Conservation (phyloP, 129 eudicot genomes). For the Deinandra increscens region DNA sequence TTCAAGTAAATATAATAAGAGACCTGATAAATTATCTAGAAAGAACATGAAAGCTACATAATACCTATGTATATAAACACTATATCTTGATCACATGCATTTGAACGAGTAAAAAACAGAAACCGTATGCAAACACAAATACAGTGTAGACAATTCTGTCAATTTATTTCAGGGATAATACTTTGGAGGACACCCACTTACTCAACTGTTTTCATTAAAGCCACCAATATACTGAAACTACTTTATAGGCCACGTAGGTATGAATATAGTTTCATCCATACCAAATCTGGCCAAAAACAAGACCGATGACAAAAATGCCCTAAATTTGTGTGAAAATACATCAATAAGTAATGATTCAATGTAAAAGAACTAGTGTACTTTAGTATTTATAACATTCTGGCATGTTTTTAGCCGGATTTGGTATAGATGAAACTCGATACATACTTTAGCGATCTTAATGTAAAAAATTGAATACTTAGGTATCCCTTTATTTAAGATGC, state of each 20-base stretch:
- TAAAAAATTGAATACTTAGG: not conserved
- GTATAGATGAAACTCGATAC: not conserved
- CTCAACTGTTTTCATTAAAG: not conserved
- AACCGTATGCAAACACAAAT: no score
- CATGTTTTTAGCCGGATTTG: not conserved
- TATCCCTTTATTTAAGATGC: slow-evolving; percentile 3
- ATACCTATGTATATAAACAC: no score
- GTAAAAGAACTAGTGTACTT: not conserved
- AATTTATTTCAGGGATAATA: no score
- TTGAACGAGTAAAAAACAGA: no score
- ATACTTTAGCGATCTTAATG: not conserved
- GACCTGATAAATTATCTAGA: no score
- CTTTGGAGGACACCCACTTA: no score
- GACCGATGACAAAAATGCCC: not conserved
- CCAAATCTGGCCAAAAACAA: not conserved
- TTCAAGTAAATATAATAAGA: no score
- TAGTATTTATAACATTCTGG: not conserved
- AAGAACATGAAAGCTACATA: no score
- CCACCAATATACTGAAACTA: not conserved
- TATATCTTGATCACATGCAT: no score
- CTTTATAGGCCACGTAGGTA: not conserved
- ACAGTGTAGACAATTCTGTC: no score
- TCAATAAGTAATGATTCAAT: not conserved
- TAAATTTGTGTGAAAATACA: not conserved
- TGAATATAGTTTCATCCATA: not conserved